These are phyloP conservation scores for Eucalyptus sp. DNA, from an alignment of 345 rosid genomes.

Conservation along the genomic window DNA sequence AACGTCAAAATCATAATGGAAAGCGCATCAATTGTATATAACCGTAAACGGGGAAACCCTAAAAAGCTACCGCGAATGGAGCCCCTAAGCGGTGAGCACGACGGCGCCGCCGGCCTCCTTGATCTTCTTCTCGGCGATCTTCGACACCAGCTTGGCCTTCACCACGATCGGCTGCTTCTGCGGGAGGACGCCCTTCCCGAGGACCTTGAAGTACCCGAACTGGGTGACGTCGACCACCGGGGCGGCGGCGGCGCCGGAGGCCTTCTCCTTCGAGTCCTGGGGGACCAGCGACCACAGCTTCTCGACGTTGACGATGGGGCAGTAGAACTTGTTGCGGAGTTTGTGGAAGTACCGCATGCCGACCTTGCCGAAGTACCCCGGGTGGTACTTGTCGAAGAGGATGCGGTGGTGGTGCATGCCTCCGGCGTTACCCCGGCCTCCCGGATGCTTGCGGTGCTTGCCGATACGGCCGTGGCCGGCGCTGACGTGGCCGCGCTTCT, in stretches of 20 bases:
- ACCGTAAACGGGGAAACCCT: neutral
- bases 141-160: constrained; percentile 27
- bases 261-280: constrained; percentile 22
- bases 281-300: constrained; percentile 33
- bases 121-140: constrained; percentile 33
- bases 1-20: neutral
- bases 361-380: constrained; percentile 37
- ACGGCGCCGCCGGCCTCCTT: constrained; percentile 39
- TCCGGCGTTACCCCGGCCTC: constrained; percentile 41
- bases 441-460: constrained; percentile 38
- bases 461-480: constrained; percentile 41
- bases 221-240: constrained; percentile 28
- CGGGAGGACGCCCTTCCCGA: constrained; percentile 29
- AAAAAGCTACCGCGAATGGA: neutral
- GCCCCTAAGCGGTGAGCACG: constrained; percentile 17
- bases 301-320: constrained; percentile 36
- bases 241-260: constrained; percentile 14
- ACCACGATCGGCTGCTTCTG: constrained; percentile 23
- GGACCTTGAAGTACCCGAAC: constrained; percentile 26
- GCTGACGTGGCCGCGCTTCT: constrained; percentile 40
- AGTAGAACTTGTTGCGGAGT: constrained; percentile 30
- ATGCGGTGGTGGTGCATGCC: constrained; percentile 43
- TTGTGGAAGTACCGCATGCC: constrained; percentile 48
- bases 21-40: neutral
- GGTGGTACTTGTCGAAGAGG: constrained; percentile 42